phyloP scores from a whole-genome alignment of 495 filamentous ascomycete species.

The Penicillium samsonianum region DNA sequence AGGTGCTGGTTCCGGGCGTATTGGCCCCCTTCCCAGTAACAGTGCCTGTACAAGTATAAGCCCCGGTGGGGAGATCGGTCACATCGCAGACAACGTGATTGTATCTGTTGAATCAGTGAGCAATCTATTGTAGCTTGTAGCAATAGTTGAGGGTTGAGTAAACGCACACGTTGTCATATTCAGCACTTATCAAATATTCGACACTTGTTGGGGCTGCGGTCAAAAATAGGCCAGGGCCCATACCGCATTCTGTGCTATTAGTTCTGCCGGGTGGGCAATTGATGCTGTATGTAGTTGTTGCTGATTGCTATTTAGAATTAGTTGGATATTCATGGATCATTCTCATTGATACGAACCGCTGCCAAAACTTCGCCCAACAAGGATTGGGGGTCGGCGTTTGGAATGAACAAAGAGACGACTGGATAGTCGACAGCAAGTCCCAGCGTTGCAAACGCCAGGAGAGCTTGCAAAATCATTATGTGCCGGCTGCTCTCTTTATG shows the following conservation, averaged over 20 bases:
- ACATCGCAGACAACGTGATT: slow-evolving; percentile 34
- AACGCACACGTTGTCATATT: slow-evolving; percentile 18
- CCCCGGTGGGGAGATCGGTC: slow-evolving; percentile 36
- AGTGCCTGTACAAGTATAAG: slow-evolving; percentile 42
- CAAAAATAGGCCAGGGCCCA: slow-evolving; percentile 34
- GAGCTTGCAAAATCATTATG: background rate
- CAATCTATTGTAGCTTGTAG: background rate
- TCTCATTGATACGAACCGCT: slow-evolving; percentile 19
- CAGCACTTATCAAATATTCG: slow-evolving; percentile 19
- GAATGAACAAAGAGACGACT: slow-evolving; percentile 40
- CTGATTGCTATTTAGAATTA: slow-evolving; percentile 22
- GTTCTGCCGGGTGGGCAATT: slow-evolving; percentile 41
- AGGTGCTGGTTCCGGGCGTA: slow-evolving; percentile 25
- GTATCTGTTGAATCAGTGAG: slow-evolving; percentile 20
- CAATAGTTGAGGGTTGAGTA: background rate
- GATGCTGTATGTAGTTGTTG: slow-evolving; percentile 44
- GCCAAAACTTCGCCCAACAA: slow-evolving; percentile 45
- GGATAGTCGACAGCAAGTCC: slow-evolving; percentile 32
- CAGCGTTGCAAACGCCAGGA: slow-evolving; percentile 7
- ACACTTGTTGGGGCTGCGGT: slow-evolving; percentile 32
- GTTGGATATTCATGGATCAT: slow-evolving; percentile 3
- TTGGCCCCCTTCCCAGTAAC: background rate
- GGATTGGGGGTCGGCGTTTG: slow-evolving; percentile 33
- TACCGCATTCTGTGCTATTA: slow-evolving; percentile 33
- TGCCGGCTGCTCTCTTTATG: background rate